Base-by-base conservation (phyloP, 1,139 yeast genomes). In the Pneumocystis jirovecii region DNA sequence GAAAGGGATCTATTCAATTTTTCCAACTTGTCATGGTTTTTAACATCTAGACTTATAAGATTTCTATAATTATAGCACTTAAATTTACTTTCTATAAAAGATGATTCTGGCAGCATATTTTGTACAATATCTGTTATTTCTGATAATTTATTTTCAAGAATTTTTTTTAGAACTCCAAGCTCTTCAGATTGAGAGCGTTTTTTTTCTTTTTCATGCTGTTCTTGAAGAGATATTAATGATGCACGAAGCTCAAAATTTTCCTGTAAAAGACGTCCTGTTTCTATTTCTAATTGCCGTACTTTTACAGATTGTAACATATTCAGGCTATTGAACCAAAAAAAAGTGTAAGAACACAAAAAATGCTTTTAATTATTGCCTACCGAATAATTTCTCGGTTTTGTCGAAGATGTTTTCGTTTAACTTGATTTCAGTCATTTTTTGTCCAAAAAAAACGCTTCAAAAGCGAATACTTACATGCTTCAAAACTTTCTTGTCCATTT, bases 301-400 rank as follows among this genome's bases (percentile, higher is more conserved):
- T 42, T 39, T 10, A 60, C 45, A 3, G 61, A 60, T 12, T 60
- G 61, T 10, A 60, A 17, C 44, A 42, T 60, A 60, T 60, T 60
- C n/a, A 42, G n/a, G 10, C 45, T 60, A 39, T 50, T 50, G 3
- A 10, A 50, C 31, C 7, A 17, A 40, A 40, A 40, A 17, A 40
- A 40, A 40, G 5, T 10, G n/a, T 40, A 17, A 40, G 44, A 40
- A 17, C 19, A 40, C 15, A 40, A 40, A 17, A 40, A 15, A 15
- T 40, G 19, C 44, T 40, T 31, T 31, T 40, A 40, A 40, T 40
- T 40, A 17, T 17, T 17, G 2, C 19, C 25, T 50, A 50, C 57
- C 57, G 57, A 29, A 60, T 60, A 25, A 60, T 60, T 21, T 60
- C 61, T 15, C 61, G 44, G 61, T 60, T 60, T 42, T 60, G 61